Conservation (phyloP, 768 basidiomycete species). For the Termitomyces sp. region DNA sequence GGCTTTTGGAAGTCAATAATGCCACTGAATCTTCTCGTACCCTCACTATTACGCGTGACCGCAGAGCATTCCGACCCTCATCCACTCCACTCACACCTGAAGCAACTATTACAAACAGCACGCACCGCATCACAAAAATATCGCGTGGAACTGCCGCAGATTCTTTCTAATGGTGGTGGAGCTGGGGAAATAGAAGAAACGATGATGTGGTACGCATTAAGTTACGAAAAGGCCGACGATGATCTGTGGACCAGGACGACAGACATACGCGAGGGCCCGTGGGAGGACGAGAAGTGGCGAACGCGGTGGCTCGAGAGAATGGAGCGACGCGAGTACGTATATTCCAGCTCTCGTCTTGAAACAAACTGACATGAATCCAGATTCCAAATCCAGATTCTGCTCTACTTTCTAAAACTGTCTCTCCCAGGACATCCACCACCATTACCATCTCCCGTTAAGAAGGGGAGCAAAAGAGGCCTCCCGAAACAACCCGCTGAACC, state of each 20-base stretch:
- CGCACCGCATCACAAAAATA: slow-evolving; percentile 55
- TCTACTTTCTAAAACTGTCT: slow-evolving; percentile 61
- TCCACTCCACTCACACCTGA: slow-evolving; percentile 52
- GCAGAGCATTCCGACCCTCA: slow-evolving; percentile 32
- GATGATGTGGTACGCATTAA: slow-evolving; percentile 73
- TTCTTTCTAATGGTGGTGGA: slow-evolving; percentile 54
- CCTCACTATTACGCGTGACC: slow-evolving; percentile 48
- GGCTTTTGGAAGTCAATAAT: slow-evolving; percentile 52
- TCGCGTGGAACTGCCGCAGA: slow-evolving; percentile 52
- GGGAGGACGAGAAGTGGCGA: slow-evolving; percentile 51
- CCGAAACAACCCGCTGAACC: slow-evolving; percentile 16
- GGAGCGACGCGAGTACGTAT: slow-evolving; percentile 59
- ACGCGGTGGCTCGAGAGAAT: slow-evolving; percentile 54
- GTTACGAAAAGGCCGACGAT: slow-evolving; percentile 47
- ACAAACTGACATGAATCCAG: slow-evolving; percentile 26
- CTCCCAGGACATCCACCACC: slow-evolving; percentile 41
- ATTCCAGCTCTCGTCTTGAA: background rate
- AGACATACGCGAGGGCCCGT: slow-evolving; percentile 25
- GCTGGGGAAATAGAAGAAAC: slow-evolving; percentile 61
- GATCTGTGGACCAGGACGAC: slow-evolving; percentile 21
- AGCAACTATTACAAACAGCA: slow-evolving; percentile 58
- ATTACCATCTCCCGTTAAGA: slow-evolving; percentile 19
- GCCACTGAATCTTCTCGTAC: slow-evolving; percentile 53
- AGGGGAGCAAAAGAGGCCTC: slow-evolving; percentile 22
- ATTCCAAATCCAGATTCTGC: slow-evolving; percentile 68